A percentile compares a stretch with the other conserved stretches of the same genome.
Conservation (phyloP, 768 basidiomycete genomes). For the Amanita subjunquillea region DNA sequence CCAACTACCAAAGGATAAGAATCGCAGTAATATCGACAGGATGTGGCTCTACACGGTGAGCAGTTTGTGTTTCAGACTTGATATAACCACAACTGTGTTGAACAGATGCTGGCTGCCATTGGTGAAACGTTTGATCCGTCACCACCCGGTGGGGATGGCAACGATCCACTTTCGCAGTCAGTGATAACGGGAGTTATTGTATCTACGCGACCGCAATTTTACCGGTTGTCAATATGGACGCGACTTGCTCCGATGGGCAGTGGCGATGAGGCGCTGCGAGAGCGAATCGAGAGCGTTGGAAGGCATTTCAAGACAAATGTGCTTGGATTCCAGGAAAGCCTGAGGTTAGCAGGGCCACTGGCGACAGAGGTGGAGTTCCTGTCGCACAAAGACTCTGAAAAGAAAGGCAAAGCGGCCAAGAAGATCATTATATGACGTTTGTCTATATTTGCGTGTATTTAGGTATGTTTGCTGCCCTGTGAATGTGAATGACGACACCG, state of each 20-base stretch:
- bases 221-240: constrained; percentile 97
- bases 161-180: constrained; percentile 31
- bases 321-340: constrained; percentile 67
- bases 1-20: constrained; percentile 95
- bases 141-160: constrained; percentile 36
- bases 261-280: constrained; percentile 51
- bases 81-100: constrained; percentile 3
- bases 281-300: constrained; percentile 78
- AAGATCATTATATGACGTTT: constrained; percentile 58
- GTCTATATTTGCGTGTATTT: constrained; percentile 14
- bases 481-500: constrained; percentile 12
- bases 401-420: constrained; percentile 78
- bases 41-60: constrained; percentile 97
- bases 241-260: constrained; percentile 55
- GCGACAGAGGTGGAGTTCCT: constrained; percentile 93
- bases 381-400: constrained; percentile 92
- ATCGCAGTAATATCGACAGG: constrained; percentile 70
- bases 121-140: constrained; percentile 97
- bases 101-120: constrained; percentile 97
- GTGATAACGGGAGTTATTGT: constrained; percentile 92
- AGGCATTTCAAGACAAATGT: constrained; percentile 88
- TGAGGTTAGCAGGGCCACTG: constrained; percentile 73
- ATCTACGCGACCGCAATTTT: constrained; percentile 89
- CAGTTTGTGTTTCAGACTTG: constrained; percentile 4
- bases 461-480: constrained; percentile 18